A percentile compares a stretch with the other conserved stretches of the same genome.
phyloP scores from a whole-genome alignment of 2,329 filamentous ascomycete species.

The Nigrospora sphaerica region DNA sequence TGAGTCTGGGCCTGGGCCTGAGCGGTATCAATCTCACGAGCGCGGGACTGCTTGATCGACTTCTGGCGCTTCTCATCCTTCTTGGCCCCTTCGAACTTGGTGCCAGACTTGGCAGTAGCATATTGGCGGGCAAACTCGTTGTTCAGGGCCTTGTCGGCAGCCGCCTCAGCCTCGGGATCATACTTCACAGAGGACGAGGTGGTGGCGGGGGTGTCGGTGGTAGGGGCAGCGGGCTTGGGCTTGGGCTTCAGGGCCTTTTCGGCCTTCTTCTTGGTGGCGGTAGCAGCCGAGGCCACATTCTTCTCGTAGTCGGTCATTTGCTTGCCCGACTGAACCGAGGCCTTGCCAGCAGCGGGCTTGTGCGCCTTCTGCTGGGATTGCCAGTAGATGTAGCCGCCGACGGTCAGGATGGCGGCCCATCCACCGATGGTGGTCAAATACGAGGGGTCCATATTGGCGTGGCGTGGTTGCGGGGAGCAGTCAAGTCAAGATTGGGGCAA shows the following conservation, averaged over 20 bases:
- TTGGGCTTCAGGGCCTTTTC: slow-evolving; percentile 30
- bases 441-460: background rate
- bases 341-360: slow-evolving; percentile 4
- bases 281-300: slow-evolving; percentile 7
- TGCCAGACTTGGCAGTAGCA: slow-evolving; percentile 63
- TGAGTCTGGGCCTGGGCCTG: slow-evolving; percentile 26
- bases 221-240: slow-evolving; percentile 22
- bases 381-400: slow-evolving; percentile 12
- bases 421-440: slow-evolving; percentile 14
- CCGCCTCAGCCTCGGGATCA: slow-evolving; percentile 41
- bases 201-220: slow-evolving; percentile 22
- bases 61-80: slow-evolving; percentile 58
- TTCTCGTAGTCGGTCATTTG: slow-evolving; percentile 1
- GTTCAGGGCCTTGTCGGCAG: slow-evolving; percentile 51
- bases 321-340: background rate
- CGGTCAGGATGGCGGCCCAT: slow-evolving; percentile 21
- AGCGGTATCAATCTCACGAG: slow-evolving; percentile 37
- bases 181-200: slow-evolving; percentile 30
- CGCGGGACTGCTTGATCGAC: slow-evolving; percentile 63
- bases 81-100: slow-evolving; percentile 44
- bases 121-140: slow-evolving; percentile 69
- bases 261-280: slow-evolving; percentile 24
- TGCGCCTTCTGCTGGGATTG: slow-evolving; percentile 6
- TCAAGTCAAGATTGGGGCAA: no score
- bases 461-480: no score